These are phyloP conservation scores for Mitragyna speciosa DNA, from an alignment of 257 asterid species.

Conservation along the genomic window DNA sequence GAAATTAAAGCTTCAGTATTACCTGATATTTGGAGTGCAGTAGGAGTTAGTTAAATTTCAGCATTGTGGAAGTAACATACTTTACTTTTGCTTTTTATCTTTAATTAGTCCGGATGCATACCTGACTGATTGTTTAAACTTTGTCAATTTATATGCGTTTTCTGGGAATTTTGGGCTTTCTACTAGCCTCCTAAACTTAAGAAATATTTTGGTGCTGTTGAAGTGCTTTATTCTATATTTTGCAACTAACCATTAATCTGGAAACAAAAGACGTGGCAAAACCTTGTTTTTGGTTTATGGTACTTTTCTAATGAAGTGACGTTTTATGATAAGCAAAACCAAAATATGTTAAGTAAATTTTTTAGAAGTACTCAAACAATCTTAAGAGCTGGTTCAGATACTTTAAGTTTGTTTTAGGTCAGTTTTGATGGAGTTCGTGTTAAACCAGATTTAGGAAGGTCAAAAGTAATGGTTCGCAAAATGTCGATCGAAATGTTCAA, in stretches of 20 bases:
- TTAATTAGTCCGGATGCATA: not conserved
- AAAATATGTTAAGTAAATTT: not conserved
- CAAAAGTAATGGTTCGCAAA: constrained; percentile 41
- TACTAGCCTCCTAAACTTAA: not conserved
- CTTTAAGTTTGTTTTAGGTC: no score
- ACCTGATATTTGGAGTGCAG: not conserved
- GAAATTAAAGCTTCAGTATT: no score
- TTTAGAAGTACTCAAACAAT: not conserved
- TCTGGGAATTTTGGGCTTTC: not conserved
- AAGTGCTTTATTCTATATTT: not conserved
- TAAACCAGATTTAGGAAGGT: constrained; percentile 63
- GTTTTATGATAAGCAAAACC: not conserved
- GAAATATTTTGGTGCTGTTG: not conserved
- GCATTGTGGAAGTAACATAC: not conserved
- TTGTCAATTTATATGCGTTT: not conserved
- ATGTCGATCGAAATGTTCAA: constrained; percentile 25
- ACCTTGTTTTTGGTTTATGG: not conserved
- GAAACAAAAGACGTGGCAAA: not conserved
- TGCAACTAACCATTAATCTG: not conserved
- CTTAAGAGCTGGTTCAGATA: not conserved
- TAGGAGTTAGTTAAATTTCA: not conserved
- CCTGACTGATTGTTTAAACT: not conserved
- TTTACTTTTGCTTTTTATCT: not conserved
- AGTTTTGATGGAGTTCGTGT: constrained; percentile 8
- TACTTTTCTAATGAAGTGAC: not conserved